A percentile compares a stretch with the other conserved stretches of the same genome.
phyloP scores from a whole-genome alignment of 139 green algal species.

The Haematococcus sp. region DNA sequence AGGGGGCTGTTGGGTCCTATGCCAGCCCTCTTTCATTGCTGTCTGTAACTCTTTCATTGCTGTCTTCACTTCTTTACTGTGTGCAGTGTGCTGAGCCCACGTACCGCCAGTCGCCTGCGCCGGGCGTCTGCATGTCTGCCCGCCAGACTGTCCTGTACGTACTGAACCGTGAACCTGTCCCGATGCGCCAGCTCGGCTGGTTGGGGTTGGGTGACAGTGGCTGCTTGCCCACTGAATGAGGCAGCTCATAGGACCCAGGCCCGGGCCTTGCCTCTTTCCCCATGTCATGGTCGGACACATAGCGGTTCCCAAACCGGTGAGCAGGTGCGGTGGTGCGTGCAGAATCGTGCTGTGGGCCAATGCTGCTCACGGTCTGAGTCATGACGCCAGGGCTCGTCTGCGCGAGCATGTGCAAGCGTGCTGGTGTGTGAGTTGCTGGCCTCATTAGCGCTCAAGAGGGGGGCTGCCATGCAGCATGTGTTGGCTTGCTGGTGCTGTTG shows the following conservation, averaged over 20 bases:
- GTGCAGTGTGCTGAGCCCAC: no score
- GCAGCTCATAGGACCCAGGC: slow-evolving; percentile 1
- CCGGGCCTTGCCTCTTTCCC: neutral
- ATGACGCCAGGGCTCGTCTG: neutral
- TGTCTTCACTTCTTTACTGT: neutral
- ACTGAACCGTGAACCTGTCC: slow-evolving; percentile 24
- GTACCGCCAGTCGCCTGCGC: slow-evolving; percentile 11
- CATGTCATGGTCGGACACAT: neutral
- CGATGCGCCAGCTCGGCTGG: slow-evolving; percentile 11
- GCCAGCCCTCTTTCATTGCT: no score
- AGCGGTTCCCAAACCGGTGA: slow-evolving; percentile 4
- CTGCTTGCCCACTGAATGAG: slow-evolving; percentile 12
- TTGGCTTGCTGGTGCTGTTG: no score
- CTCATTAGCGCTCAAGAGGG: no score
- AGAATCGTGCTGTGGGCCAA: neutral
- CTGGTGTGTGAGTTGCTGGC: neutral
- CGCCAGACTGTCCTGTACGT: slow-evolving; percentile 20
- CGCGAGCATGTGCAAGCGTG: neutral
- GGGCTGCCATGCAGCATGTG: no score
- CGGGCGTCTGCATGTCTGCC: slow-evolving; percentile 23
- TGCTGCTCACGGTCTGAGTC: neutral
- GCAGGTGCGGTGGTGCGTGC: neutral
- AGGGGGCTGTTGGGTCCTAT: no score
- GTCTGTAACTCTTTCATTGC: no score
- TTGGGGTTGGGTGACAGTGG: slow-evolving; percentile 20